A percentile compares a stretch with the other conserved stretches of the same genome.
These are phyloP conservation scores for Aspergillus hancockii DNA, from an alignment of 495 filamentous ascomycete species.

Conservation along the genomic window DNA sequence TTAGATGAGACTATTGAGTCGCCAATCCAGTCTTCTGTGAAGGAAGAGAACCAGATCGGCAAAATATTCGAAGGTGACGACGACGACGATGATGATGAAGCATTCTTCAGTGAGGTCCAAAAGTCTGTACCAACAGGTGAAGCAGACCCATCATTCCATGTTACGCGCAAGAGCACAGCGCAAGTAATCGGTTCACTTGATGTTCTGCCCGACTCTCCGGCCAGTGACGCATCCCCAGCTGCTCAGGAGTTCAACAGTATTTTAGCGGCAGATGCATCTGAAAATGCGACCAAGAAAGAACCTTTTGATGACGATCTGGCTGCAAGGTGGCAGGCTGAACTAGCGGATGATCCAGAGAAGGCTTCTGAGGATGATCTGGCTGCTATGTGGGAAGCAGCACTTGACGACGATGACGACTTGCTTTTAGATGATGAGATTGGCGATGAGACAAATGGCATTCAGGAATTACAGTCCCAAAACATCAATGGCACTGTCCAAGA, in stretches of 20 bases:
- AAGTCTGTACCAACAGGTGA: conserved; percentile 15
- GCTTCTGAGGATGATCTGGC: conserved; percentile 63
- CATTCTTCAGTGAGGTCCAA: conserved; percentile 38
- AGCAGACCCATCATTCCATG: conserved; percentile 18
- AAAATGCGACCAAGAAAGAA: conserved; percentile 12
- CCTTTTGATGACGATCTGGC: conserved; percentile 26
- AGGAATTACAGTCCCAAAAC: conserved; percentile 19
- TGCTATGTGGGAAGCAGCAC: conserved; percentile 79
- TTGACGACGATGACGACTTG: conserved; percentile 77
- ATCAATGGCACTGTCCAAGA: conserved; percentile 13
- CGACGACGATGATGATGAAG: conserved; percentile 35
- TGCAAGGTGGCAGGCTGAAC: conserved; percentile 29
- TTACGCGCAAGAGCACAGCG: conserved; percentile 46
- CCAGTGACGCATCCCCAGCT: conserved; percentile 35
- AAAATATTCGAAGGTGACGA: conserved; percentile 40
- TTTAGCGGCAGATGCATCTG: conserved; percentile 31
- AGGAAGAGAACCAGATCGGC: conserved; percentile 22
- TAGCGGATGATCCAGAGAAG: conserved; percentile 19
- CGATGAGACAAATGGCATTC: conserved; percentile 30
- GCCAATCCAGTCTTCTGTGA: conserved; percentile 21
- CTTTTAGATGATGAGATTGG: conserved; percentile 62
- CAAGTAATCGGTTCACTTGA: conserved; percentile 41
- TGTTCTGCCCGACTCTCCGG: conserved; percentile 29
- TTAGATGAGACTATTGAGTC: conserved; percentile 32
- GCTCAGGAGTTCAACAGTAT: conserved; percentile 32